Evolutionary conservation across 176 grass and related monocot species (phyloP).

Genomic region (Oropetium thomaeum): DNA sequence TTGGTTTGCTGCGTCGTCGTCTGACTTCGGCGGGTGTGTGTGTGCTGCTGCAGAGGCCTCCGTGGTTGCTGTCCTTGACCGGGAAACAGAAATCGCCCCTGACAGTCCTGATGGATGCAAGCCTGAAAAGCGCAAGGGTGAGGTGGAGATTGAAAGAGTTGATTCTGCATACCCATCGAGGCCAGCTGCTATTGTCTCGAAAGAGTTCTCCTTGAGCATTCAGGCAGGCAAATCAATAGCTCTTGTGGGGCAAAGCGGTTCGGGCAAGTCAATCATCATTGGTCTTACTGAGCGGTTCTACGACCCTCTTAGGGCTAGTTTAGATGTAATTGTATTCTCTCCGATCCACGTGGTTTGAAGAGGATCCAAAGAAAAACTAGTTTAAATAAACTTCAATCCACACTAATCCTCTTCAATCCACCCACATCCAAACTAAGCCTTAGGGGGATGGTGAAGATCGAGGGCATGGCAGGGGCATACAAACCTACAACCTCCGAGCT

Average conservation of each 20-base stretch:
- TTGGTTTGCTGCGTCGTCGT: too few relatives aligned
- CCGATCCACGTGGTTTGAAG: too few relatives aligned
- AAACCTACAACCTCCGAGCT: conserved; percentile 64
- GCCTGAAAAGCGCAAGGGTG: conserved; percentile 55
- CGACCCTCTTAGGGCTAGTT: conserved; percentile 72
- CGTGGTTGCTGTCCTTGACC: conserved; percentile 80
- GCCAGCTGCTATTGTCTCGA: conserved; percentile 67
- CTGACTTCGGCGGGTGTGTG: too few relatives aligned
- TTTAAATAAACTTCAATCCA: too few relatives aligned
- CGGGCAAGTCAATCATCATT: conserved; percentile 93
- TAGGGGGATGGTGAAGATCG: conserved; percentile 64
- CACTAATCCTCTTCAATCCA: too few relatives aligned
- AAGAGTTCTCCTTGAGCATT: conserved; percentile 78
- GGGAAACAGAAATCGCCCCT: conserved; percentile 70
- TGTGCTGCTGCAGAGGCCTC: conserved; percentile 77
- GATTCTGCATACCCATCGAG: conserved; percentile 80
- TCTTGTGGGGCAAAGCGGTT: conserved; percentile 89
- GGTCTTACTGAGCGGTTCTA: conserved; percentile 92
- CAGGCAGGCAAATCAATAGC: conserved; percentile 78
- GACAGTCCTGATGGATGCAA: conserved; percentile 56
- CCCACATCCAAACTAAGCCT: too few relatives aligned
- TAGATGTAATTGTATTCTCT: too few relatives aligned
- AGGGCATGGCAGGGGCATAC: conserved; percentile 67
- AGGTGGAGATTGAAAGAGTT: conserved; percentile 71
- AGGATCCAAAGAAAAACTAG: too few relatives aligned